Conservation (phyloP, 495 filamentous ascomycete species). For the Hyaloscypha hepaticicola region DNA sequence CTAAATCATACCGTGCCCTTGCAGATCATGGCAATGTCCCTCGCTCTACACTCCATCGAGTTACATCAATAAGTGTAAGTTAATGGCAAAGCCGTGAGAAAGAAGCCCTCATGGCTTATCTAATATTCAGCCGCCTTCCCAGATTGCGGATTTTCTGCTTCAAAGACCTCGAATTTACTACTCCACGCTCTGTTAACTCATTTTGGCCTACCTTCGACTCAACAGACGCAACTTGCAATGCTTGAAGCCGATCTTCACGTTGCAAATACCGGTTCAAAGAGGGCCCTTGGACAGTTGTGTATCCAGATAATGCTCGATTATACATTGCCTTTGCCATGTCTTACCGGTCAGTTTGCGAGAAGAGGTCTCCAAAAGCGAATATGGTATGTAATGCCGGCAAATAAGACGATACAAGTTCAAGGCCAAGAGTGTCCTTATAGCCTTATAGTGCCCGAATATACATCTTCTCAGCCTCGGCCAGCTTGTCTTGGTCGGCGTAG, state of each 20-base stretch:
- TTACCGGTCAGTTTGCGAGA: conserved; percentile 20
- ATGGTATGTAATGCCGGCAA: conserved; percentile 29
- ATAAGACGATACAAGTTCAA: conserved; percentile 25
- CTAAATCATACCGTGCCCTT: conserved; percentile 30
- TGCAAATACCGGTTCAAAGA: not conserved
- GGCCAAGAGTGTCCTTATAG: conserved; percentile 15
- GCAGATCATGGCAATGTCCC: conserved; percentile 31
- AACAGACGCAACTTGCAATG: conserved; percentile 5
- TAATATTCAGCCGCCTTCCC: conserved; percentile 1
- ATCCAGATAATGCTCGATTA: conserved; percentile 30
- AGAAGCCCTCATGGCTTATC: conserved; percentile 4
- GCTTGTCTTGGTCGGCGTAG: conserved; percentile 28
- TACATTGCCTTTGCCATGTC: conserved; percentile 30
- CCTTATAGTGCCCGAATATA: conserved; percentile 32
- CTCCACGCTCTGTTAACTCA: conserved; percentile 2
- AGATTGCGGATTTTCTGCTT: conserved; percentile 4
- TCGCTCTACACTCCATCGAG: conserved; percentile 28
- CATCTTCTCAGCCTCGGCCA: conserved; percentile 26
- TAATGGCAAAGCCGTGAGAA: conserved; percentile 1
- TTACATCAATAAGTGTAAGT: conserved; percentile 3
- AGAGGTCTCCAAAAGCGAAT: conserved; percentile 22
- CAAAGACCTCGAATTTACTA: not conserved
- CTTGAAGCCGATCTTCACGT: conserved; percentile 10
- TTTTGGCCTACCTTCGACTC: conserved; percentile 6
- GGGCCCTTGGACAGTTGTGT: conserved; percentile 1